Conservation (phyloP, 495 filamentous ascomycete genomes). For the Lepidopterella palustris region DNA sequence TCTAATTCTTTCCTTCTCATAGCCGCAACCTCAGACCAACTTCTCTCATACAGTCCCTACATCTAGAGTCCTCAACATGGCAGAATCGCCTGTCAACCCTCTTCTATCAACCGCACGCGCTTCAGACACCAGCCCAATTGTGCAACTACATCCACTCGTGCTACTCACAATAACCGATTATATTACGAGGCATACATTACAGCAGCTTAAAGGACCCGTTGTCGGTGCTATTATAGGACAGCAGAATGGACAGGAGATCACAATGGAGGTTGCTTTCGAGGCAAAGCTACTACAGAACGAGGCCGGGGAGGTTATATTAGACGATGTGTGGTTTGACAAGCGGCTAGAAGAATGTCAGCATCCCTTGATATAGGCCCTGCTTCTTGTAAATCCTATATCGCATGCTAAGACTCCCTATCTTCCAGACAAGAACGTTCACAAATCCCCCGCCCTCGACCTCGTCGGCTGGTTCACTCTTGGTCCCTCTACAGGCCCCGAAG, state of each 20-base stretch:
- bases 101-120: slow-evolving; percentile 57
- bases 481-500: slow-evolving; percentile 62
- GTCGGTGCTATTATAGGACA: slow-evolving; percentile 84
- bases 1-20: neutral
- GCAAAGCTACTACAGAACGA: slow-evolving; percentile 52
- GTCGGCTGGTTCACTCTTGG: slow-evolving; percentile 94
- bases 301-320: slow-evolving; percentile 48
- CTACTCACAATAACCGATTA: slow-evolving; percentile 96
- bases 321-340: slow-evolving; percentile 67
- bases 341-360: slow-evolving; percentile 77
- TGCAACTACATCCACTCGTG: slow-evolving; percentile 87
- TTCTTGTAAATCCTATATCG: neutral
- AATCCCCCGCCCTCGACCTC: slow-evolving; percentile 71
- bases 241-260: slow-evolving; percentile 83
- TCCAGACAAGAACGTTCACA: slow-evolving; percentile 83
- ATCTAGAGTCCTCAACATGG: slow-evolving; percentile 27
- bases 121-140: slow-evolving; percentile 70
- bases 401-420: neutral
- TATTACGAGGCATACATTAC: slow-evolving; percentile 81
- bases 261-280: slow-evolving; percentile 88
- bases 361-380: neutral
- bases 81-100: slow-evolving; percentile 39
- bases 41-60: neutral
- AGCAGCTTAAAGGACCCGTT: slow-evolving; percentile 65
- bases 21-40: neutral